Base-by-base conservation (phyloP, 306 rosid species). In the Inga leiocalycina region DNA sequence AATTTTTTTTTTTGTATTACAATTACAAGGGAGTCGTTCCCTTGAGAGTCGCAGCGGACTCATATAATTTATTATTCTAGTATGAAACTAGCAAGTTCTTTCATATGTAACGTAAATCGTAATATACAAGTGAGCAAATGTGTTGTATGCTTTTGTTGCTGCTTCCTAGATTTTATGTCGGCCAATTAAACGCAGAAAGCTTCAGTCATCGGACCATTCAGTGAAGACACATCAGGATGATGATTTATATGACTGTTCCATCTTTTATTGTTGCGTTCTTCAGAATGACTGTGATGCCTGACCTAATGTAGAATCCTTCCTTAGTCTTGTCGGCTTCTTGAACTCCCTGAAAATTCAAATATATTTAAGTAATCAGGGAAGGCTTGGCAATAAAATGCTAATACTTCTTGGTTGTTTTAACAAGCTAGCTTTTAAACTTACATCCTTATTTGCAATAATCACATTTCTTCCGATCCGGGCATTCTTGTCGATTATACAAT, bases 401-500 rank as follows among this genome's bases (percentile, higher is more conserved):
- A 44, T 16, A 66, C 19, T 49, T 14, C 16, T 19, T 3, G 3
- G 44, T 3, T 0, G 67, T 10, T n/a, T 39, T 69, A 27, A 69
- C 49, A 20, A 67, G 78, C 16, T 69, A 49, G 22, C n/a, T 43
- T 64, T 56, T 52, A 16, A 61, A 85, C 98, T 89, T 87, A 94
- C 98, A 81, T 97, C 99, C 5, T 81, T 20, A 71, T 97, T 97
- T 69, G 88, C 82, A 48, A 97, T 94, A 8, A 88, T 65, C 82
- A 90, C 97, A 46, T 94, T 85, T 84, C 90, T 97, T 90, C 99
- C 99, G 9, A 97, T 97, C 87, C 81, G 94, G 71, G 98, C 99
- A 85, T 97, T 97, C 94, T 94, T 94, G 94, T 97, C 99, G 62
- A 97, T 92, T 77, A 94, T 97, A 82, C 99, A 97, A 59, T 91